Evolutionary conservation across 129 eudicot species (phyloP), one percentile per base, ranked within the genome.

Genomic region (Heracleum sosnowskyi): DNA sequence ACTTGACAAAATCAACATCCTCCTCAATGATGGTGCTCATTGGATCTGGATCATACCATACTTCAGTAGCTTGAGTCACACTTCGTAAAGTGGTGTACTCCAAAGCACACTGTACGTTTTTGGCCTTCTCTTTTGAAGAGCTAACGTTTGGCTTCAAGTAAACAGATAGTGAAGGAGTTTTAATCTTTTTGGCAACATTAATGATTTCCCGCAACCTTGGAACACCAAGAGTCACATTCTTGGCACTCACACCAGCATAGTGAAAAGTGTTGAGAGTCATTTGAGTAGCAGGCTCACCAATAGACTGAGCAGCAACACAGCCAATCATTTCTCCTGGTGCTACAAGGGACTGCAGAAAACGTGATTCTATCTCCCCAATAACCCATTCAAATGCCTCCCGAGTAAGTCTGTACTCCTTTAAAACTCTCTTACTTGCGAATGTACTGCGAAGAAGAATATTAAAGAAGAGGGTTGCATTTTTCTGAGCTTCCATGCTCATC

Each of bases 201-300:
- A 94, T 94, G 46, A 94, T 94, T 81, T 94, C 98, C 82, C 96
- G 90, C 91, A 94, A 85, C 82, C 98, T 81, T 2, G 98, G 98
- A 57, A 94, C 98, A 53, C 98, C 98, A 45, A 94, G 91, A 57
- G 98, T 94, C 49, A 94, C 98, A 81, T 94, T 94, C 86, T 94
- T 94, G 31, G 98, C 98, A 90, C 98, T 94, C 79, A 94, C 97
- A 91, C 98, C 98, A 88, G 98, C 98, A 85, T 94, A 94, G 69
- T 94, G 98, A 76, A 94, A 94, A 2, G 98, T 94, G 80, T 94
- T 94, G 29, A 94, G 89, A 39, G 98, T 94, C 98, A 94, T 94
- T 53, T 94, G 98, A 26, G 98, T 94, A 12, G 98, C 98, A 42
- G 98, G 98, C 83, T 94, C 98, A 77, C 98, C 98, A 78, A 94